These are phyloP conservation scores for Daldinia eschscholtzii DNA, from an alignment of 2,329 filamentous ascomycete genomes.

Conservation along the genomic window DNA sequence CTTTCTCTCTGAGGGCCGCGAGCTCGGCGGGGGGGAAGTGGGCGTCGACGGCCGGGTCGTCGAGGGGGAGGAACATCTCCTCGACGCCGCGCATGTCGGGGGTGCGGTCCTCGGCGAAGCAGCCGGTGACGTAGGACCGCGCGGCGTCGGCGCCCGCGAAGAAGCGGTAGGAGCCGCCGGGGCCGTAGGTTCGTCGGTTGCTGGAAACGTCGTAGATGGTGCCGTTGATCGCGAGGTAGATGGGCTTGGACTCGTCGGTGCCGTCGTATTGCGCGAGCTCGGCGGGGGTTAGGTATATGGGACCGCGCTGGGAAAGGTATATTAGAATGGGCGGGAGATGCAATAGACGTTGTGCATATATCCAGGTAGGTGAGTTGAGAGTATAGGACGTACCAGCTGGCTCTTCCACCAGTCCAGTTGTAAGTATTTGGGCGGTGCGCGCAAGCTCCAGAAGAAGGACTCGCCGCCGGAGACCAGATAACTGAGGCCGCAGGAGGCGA, in stretches of 20 bases:
- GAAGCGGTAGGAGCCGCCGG: constrained; percentile 86
- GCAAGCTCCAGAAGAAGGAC: constrained; percentile 75
- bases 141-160: constrained; percentile 90
- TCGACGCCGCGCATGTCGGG: constrained; percentile 89
- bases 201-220: constrained; percentile 86
- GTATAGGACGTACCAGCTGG: constrained; percentile 66
- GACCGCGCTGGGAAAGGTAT: constrained; percentile 63
- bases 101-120: constrained; percentile 87
- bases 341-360: too few relatives aligned
- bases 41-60: constrained; percentile 72
- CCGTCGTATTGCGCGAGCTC: constrained; percentile 85
- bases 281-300: constrained; percentile 77
- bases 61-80: constrained; percentile 80
- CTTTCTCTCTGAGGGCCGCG: constrained; percentile 67
- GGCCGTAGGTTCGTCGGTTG: constrained; percentile 78
- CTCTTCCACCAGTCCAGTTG: constrained; percentile 68
- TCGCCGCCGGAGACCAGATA: constrained; percentile 81
- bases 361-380: neutral
- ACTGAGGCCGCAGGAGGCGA: constrained; percentile 77
- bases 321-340: neutral
- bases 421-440: constrained; percentile 72
- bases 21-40: constrained; percentile 69
- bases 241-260: constrained; percentile 76
- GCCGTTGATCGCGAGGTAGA: constrained; percentile 92
- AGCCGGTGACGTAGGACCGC: constrained; percentile 91